Evolutionary conservation across 805 yeast genomes (phyloP).

Genomic region (Schwanniomyces vanrijiae): DNA sequence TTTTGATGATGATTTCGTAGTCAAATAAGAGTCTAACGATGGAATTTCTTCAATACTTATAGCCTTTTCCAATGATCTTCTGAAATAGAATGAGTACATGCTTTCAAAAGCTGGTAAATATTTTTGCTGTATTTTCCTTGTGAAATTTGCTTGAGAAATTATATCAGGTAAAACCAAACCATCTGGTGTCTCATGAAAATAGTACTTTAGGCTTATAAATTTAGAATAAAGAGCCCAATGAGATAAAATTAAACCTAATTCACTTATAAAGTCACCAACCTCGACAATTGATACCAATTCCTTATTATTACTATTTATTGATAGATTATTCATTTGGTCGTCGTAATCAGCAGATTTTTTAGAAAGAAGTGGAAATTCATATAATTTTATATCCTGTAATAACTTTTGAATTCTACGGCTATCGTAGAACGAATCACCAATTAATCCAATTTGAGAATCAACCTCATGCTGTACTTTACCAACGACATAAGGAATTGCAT

Average conservation of each 20-base stretch:
- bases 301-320: constrained; percentile 27
- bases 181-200: constrained; percentile 33
- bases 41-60: constrained; percentile 79
- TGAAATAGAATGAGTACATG: constrained; percentile 63
- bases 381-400: constrained; percentile 54
- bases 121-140: constrained; percentile 51
- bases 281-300: constrained; percentile 54
- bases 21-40: constrained; percentile 35
- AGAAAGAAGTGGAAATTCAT: constrained; percentile 35
- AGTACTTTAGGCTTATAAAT: constrained; percentile 71
- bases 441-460: constrained; percentile 89
- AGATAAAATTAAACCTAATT: constrained; percentile 73
- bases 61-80: constrained; percentile 80
- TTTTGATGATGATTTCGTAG: constrained; percentile 12
- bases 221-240: constrained; percentile 82
- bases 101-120: constrained; percentile 63
- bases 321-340: constrained; percentile 20
- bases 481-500: constrained; percentile 65
- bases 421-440: constrained; percentile 84
- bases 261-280: constrained; percentile 66
- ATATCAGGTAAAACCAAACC: constrained; percentile 49
- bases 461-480: constrained; percentile 80
- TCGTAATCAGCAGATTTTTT: constrained; percentile 11
- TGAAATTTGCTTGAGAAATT: constrained; percentile 53
- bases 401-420: constrained; percentile 57